Conservation (phyloP, 2,329 filamentous ascomycete species). For the Aspergillus sojae region DNA sequence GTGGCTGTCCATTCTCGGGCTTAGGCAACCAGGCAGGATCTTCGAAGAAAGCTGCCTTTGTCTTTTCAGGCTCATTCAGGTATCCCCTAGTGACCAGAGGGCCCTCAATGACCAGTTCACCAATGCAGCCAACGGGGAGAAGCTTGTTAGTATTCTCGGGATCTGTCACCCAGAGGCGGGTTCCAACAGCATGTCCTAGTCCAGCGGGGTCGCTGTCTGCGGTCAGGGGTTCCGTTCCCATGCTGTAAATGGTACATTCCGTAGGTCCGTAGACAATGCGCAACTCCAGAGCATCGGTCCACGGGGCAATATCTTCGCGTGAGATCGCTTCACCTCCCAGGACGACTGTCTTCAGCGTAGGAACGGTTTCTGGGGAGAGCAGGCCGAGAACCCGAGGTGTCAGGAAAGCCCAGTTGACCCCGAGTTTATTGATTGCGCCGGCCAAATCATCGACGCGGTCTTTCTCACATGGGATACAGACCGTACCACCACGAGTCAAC, state of each 20-base stretch:
- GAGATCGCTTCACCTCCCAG: conserved; percentile 3
- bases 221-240: not conserved
- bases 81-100: conserved; percentile 4
- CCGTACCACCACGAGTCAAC: not conserved
- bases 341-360: not conserved
- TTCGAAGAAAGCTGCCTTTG: conserved; percentile 23
- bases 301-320: not conserved
- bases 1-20: not conserved
- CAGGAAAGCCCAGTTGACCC: conserved; percentile 3
- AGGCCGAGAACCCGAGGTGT: conserved; percentile 4
- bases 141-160: not conserved
- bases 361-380: not conserved
- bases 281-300: not conserved
- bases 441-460: conserved; percentile 1
- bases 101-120: conserved; percentile 11
- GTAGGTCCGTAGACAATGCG: conserved; percentile 7
- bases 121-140: conserved; percentile 3
- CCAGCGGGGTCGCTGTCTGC: not conserved
- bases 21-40: conserved; percentile 22
- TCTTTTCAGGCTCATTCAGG: conserved; percentile 21
- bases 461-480: conserved; percentile 2
- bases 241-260: conserved; percentile 5
- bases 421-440: not conserved
- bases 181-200: conserved; percentile 4
- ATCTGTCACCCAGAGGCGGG: conserved; percentile 7